Evolutionary conservation across 805 yeast species (phyloP), one percentile per base, ranked within the genome.

Genomic region (Candida nonsorbophila): DNA sequence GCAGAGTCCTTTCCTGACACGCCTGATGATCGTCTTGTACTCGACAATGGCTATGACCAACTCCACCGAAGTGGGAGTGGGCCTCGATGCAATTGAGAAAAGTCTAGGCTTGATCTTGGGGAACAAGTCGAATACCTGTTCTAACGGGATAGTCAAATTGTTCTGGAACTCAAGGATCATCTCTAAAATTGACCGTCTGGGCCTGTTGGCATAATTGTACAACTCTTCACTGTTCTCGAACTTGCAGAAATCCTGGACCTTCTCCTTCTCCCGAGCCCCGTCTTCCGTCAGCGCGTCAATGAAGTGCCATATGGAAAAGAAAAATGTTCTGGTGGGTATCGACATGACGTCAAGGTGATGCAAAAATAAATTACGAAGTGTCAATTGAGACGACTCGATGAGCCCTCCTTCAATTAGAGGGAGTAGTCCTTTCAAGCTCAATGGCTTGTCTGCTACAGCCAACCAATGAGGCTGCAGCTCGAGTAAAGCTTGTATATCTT

Each of bases 121-220:
- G 39, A 92, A 65, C 14, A 85, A 55, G 36, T 92, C 97, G 24
- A 84, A 63, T 4, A 86, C 43, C 45, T 82, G 80, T 33, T 75
- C 80, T 20, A 84, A 49, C 1, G 98, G 97, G 16, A 92, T 75
- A 27, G 57, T 67, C 23, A 92, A 63, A 41, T 62, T 60, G 4
- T 85, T 72, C 37, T 73, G 77, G 49, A 92, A 92, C 50, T 92
- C 99, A 29, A 76, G 69, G 5, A 92, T 51, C 0, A 84, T 82
- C 51, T 92, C 99, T 14, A 87, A 49, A 4, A 88, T 71, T 28
- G 95, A 86, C 41, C 99, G 56, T 39, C 96, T 69, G 4, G 97
- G 97, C 35, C 97, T 63, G 49, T 86, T 84, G n/a, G 94, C 94
- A 53, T 92, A 92, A 52, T 90, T 79, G 51, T 77, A 90, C 25